Conservation (phyloP, 371 early-diverging fungal genomes). For the Mucor mucedo region DNA sequence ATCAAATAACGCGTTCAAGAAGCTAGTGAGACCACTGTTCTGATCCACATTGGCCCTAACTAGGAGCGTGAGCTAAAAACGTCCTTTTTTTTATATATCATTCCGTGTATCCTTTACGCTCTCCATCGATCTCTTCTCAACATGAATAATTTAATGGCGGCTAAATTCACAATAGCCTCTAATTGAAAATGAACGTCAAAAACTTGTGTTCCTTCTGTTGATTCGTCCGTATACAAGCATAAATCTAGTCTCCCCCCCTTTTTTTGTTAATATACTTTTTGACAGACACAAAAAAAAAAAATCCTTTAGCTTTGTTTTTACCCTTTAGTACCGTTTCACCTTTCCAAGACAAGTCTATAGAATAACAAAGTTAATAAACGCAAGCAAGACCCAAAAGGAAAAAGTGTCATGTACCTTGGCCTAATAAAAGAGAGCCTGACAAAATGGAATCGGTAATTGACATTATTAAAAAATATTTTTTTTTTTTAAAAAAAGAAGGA, state of each 20-base stretch:
- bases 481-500: not conserved
- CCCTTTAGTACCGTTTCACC: conserved; percentile 1
- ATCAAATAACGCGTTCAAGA: conserved; percentile 9
- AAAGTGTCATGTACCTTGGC: conserved; percentile 9
- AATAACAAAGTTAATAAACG: not conserved
- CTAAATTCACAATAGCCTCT: not conserved
- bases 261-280: too few species aligned
- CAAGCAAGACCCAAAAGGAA: not conserved
- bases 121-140: conserved; percentile 5
- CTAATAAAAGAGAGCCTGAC: conserved; percentile 8
- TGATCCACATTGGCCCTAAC: not conserved
- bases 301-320: not conserved
- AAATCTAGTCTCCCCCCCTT: not conserved
- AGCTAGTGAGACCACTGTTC: not conserved
- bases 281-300: too few species aligned
- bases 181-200: conserved; percentile 1
- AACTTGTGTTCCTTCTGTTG: not conserved
- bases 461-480: not conserved
- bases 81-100: not conserved
- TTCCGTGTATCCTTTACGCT: not conserved
- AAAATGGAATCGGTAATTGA: conserved; percentile 4
- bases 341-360: conserved; percentile 1
- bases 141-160: conserved; percentile 11
- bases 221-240: conserved; percentile 9
- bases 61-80: not conserved